Base-by-base conservation (phyloP, 2,329 filamentous ascomycete species). In the Phoma herbarum region DNA sequence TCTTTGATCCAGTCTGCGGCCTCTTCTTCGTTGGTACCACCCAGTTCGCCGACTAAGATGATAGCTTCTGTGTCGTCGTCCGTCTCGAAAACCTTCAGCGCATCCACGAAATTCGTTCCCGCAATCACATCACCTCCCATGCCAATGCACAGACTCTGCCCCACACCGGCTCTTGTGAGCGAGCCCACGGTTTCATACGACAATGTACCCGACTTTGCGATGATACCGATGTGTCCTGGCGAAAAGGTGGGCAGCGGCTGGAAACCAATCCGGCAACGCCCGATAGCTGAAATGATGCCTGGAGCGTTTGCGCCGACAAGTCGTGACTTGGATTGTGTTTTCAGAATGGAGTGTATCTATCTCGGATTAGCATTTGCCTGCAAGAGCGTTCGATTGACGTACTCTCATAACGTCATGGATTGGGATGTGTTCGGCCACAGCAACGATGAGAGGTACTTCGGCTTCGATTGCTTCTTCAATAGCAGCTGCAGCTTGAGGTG, bases 281-380 rank as follows among this genome's bases (percentile, higher is more conserved):
- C 88, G 22, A 88, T 84, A 0, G 90, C 88, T 4, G 89, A 90
- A 56, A 93, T 92, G 61, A 94, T 92, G 0, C 91, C 91, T 0
- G 91, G 90, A 20, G 89, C 90, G 72, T 93, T 94, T n/a, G 91
- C 89, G 1, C 91, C 91, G 0, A 94, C 89, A 0, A 94, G 82
- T 7, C 91, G 82, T 0, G 89, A 90, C 65, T 85, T 89, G 1
- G 84, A 88, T 71, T 93, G 91, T 0, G 89, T 90, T 61, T 86
- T 82, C 4, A 93, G 82, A 47, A 92, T 87, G 23, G 88, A 87
- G 50, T 91, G 88, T 50, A 90, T 86, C 78, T 90, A 54, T 14
- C 1, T 22, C 8, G 10, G n/a, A 14, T 67, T n/a, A 63, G 59
- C 25, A 65, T 10, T 16, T 14, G 22, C 3, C n/a, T 12, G 12